phyloP scores from a whole-genome alignment of 2,329 filamentous ascomycete species.

The Berkeleyomyces rouxiae region DNA sequence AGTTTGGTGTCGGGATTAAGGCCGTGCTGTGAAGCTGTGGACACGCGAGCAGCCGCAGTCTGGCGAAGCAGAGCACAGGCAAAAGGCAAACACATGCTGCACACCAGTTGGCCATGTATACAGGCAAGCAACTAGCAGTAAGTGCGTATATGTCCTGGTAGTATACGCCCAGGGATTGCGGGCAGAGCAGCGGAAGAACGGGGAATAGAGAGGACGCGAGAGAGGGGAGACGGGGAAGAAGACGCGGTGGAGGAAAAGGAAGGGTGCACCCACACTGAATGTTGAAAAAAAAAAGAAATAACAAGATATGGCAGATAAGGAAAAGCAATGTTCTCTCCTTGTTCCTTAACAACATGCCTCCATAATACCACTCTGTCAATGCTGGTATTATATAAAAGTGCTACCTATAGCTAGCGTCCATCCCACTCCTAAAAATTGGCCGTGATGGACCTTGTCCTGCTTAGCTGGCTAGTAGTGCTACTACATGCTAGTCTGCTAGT shows the following conservation, averaged over 20 bases:
- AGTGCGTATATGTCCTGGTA: too few relatives aligned
- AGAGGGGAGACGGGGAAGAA: not conserved
- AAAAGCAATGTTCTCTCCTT: not conserved
- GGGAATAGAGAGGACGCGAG: not conserved
- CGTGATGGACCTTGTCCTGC: not conserved
- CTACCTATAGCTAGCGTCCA: not conserved
- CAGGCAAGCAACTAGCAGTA: too few relatives aligned
- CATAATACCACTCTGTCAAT: not conserved
- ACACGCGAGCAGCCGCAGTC: too few relatives aligned
- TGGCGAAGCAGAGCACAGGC: not conserved
- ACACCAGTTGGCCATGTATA: too few relatives aligned
- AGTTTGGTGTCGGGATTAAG: not conserved
- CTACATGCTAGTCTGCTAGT: too few relatives aligned
- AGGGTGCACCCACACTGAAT: not conserved
- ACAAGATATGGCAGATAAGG: not conserved
- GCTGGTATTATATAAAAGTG: not conserved
- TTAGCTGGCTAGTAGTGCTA: too few relatives aligned
- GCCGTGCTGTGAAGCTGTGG: not conserved
- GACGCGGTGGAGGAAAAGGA: not conserved
- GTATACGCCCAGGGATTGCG: not conserved
- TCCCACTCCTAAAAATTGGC: not conserved
- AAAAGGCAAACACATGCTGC: not conserved
- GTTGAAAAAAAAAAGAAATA: not conserved
- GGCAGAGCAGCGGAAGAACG: not conserved
- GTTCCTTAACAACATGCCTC: not conserved